phyloP scores from a whole-genome alignment of 352 stramenopile species.

The Globisporangium nunn region DNA sequence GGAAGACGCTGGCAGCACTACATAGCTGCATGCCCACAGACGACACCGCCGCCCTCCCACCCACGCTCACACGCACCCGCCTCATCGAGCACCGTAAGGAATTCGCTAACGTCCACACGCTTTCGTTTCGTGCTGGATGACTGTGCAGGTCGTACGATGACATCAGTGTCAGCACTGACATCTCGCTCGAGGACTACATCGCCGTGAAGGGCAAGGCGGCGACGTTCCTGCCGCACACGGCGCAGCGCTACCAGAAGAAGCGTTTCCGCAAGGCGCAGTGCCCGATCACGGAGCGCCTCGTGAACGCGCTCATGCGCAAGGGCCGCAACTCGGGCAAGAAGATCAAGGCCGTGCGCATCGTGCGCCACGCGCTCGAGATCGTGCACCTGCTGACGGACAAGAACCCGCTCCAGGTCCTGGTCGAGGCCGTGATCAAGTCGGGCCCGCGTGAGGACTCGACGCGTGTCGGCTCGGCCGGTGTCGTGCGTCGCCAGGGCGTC shows the following conservation, averaged over 20 bases:
- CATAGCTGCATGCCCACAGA: no score
- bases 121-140: background rate
- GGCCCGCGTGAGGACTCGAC: slow-evolving; percentile 99
- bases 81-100: background rate
- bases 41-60: no score
- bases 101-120: background rate
- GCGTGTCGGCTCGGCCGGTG: slow-evolving; percentile 97
- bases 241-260: slow-evolving; percentile 99
- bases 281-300: slow-evolving; percentile 98
- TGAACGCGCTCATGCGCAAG: slow-evolving; percentile 98
- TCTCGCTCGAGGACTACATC: slow-evolving; percentile 99
- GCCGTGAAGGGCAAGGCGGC: slow-evolving; percentile 97
- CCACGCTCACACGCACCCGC: background rate
- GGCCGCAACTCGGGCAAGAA: slow-evolving; percentile 99
- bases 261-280: slow-evolving; percentile 99
- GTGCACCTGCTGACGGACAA: slow-evolving; percentile 99
- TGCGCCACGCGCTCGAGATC: slow-evolving; percentile 99
- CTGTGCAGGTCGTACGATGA: slow-evolving; percentile 94
- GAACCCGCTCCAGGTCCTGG: slow-evolving; percentile 98
- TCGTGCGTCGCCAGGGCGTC: slow-evolving; percentile 98
- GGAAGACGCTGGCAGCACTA: no score
- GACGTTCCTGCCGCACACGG: slow-evolving; percentile 99
- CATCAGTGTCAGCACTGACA: slow-evolving; percentile 96
- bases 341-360: slow-evolving; percentile 97
- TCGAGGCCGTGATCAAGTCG: slow-evolving; percentile 90